Evolutionary conservation across 345 rosid genomes (phyloP).

Genomic region (Draba incana): DNA sequence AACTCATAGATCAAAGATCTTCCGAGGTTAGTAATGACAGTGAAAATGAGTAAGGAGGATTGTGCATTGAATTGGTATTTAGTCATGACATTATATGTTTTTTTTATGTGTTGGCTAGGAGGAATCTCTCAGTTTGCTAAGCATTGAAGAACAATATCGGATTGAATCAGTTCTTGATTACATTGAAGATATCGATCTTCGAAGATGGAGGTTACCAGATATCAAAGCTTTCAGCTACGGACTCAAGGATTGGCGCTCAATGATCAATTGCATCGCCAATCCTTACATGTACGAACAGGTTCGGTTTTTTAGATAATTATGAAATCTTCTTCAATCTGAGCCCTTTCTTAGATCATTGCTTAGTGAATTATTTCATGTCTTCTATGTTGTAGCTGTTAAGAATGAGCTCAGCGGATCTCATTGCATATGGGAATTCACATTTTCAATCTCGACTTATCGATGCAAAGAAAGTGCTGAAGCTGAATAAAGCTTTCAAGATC

Average conservation of each 20-base stretch:
- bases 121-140: slow-evolving; percentile 47
- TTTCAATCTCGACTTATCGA: slow-evolving; percentile 49
- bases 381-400: slow-evolving; percentile 58
- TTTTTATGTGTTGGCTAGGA: slow-evolving; percentile 40
- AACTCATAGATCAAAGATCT: slow-evolving; percentile 45
- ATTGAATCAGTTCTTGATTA: slow-evolving; percentile 62
- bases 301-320: no score
- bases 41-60: neutral
- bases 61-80: slow-evolving; percentile 5
- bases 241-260: slow-evolving; percentile 63
- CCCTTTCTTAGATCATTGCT: no score
- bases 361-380: slow-evolving; percentile 15
- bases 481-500: slow-evolving; percentile 62
- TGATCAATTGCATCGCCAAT: slow-evolving; percentile 71
- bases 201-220: slow-evolving; percentile 66
- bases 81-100: neutral
- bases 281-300: slow-evolving; percentile 77
- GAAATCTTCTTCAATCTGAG: no score
- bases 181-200: slow-evolving; percentile 82
- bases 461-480: slow-evolving; percentile 66
- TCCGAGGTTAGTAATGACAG: slow-evolving; percentile 49
- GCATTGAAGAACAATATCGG: slow-evolving; percentile 46
- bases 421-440: slow-evolving; percentile 57
- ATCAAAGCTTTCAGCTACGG: slow-evolving; percentile 63
- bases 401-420: slow-evolving; percentile 54